phyloP scores from a whole-genome alignment of 2,329 filamentous ascomycete species.

The Fusarium sterilihyphosum region DNA sequence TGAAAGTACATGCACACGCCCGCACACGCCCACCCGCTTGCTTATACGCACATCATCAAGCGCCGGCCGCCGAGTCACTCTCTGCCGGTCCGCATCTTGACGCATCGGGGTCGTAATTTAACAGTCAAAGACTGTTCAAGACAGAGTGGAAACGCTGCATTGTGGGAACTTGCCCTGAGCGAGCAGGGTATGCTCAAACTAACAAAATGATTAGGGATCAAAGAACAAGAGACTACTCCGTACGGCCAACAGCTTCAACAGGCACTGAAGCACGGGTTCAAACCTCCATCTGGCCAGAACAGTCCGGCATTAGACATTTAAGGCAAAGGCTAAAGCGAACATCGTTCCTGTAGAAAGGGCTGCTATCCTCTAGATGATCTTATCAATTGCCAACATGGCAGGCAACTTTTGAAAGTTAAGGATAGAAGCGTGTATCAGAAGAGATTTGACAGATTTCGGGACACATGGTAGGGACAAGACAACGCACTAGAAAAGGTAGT shows the following conservation, averaged over 20 bases:
- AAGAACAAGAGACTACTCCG: slow-evolving; percentile 15
- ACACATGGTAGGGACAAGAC: slow-evolving; percentile 14
- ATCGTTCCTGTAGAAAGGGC: slow-evolving; percentile 52
- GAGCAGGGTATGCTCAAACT: slow-evolving; percentile 25
- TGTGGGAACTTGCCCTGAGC: slow-evolving; percentile 21
- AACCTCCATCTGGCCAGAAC: slow-evolving; percentile 25
- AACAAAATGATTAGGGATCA: slow-evolving; percentile 11
- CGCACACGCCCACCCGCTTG: slow-evolving; percentile 39
- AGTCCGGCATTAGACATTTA: slow-evolving; percentile 30
- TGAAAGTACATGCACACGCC: slow-evolving; percentile 38
- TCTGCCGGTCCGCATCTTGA: slow-evolving; percentile 31
- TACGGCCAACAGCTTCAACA: slow-evolving; percentile 10
- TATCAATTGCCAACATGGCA: slow-evolving; percentile 45
- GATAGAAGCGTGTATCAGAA: slow-evolving; percentile 54
- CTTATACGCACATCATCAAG: slow-evolving; percentile 44
- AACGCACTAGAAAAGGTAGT: slow-evolving; percentile 16
- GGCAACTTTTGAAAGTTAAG: slow-evolving; percentile 24
- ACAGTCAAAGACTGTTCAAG: slow-evolving; percentile 21
- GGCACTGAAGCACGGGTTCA: slow-evolving; percentile 8
- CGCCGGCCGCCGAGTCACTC: slow-evolving; percentile 38
- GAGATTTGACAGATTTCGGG: slow-evolving; percentile 46
- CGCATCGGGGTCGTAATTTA: slow-evolving; percentile 17
- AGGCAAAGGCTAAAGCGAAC: slow-evolving; percentile 35
- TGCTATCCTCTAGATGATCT: slow-evolving; percentile 54
- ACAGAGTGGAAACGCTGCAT: slow-evolving; percentile 16